Evolutionary conservation across 2,329 filamentous ascomycete genomes (phyloP), one percentile per base, ranked within the genome.

Genomic region (Diaporthe ilicicola): DNA sequence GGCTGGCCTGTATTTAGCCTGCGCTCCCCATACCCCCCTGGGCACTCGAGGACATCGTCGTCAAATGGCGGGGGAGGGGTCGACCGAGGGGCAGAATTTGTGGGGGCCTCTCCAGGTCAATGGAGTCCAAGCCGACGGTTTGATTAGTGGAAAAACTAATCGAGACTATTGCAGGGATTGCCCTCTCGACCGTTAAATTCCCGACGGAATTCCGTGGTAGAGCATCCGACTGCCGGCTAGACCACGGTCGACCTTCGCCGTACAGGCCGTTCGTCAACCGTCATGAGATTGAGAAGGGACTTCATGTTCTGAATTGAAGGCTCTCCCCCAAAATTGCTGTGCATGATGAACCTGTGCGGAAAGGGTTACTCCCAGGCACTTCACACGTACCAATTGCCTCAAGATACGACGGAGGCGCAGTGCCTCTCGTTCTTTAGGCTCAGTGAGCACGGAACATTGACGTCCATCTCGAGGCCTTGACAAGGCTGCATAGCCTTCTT

Each of bases 121-220:
- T 51, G 53, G 53, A 32, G n/a, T 27, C 29, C 9, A n/a, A 37
- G 9, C 15, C 37, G 29, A 56, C 29, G 39, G 19, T 44, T 27
- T 72, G 50, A 71, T 72, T 72, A 53, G 50, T 72, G 71, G 71
- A 74, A 72, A 72, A 72, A 54, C 54, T 59, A 50, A 42, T 59
- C 24, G 6, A 15, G 22, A 3, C 4, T 34, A 27, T 17, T n/a
- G 32, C 66, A 68, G 39, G 66, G 66, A 59, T 68, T 42, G 4
- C n/a, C 50, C 5, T 32, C 37, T 54, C 66, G 59, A 64, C 44
- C 13, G 29, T 50, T 48, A 37, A 50, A 64, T 64, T 64, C 59
- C 59, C 59, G 59, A 64, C 59, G 59, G 59, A 50, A 64, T 37
- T 42, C 59, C 59, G 9, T 19, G 39, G 59, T 42, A 62, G 59